Base-by-base conservation (phyloP, 2,329 filamentous ascomycete species). In the Hypoxylon sp. region DNA sequence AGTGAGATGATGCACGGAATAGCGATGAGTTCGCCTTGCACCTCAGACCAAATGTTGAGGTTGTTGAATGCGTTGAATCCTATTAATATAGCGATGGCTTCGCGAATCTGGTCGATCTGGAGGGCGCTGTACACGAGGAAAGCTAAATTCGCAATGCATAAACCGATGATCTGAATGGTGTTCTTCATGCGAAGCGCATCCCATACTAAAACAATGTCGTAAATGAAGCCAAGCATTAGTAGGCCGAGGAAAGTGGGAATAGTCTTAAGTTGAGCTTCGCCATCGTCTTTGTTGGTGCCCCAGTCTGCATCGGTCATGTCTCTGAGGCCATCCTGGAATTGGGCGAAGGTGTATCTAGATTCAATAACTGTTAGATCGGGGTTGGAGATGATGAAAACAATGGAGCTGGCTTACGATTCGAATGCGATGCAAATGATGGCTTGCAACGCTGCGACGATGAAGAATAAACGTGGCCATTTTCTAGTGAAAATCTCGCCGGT, bases 191-290 rank as follows among this genome's bases (percentile, higher is more conserved):
- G 91, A 65, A 99, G 85, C 14, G 95, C 96, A 84, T 99, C 96
- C 87, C 94, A 98, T 11, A 96, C 92, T 59, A 99, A 85, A 30
- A 97, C 84, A 33, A 98, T 83, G 78, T 97, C 91, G 82, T 98
- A 99, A 64, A 99, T 81, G 82, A 97, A 98, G 68, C 94, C 96
- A 80, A 99, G 98, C 80, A 98, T 97, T 85, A 98, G 97, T 51
- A 99, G 89, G 25, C 95, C 94, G 65, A 99, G 86, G 82, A 98
- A 98, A 40, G 95, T 98, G 27, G 96, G 95, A 71, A 99, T 97
- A 0, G 95, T 91, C 77, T 86, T 87, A 74, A 86, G 85, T 69
- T 89, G 86, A 11, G 89, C 85, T 59, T 83, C 80, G 48, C 84
- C 81, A 14, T 79, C 71, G 55, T 75, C 70, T 31, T 81, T 78